Evolutionary conservation across 2,329 filamentous ascomycete genomes (phyloP), one percentile per base, ranked within the genome.

Genomic region (Aureobasidium melanogenum): DNA sequence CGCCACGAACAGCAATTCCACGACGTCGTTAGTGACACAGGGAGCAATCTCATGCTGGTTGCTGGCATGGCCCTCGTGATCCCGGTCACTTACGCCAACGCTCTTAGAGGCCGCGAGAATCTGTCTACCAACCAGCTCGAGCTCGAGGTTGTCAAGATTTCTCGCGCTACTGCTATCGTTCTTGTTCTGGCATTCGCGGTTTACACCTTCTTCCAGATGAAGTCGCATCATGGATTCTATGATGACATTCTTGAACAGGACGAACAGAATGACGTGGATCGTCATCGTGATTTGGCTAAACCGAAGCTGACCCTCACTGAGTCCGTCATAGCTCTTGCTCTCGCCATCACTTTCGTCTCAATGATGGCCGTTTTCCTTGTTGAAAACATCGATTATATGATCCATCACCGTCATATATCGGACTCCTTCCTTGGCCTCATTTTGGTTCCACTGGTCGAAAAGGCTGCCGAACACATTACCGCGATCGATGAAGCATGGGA

Each of bases 401-500:
- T 84, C 32, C 64, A 72, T 22, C 74, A 78, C 26, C 74, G 72
- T 24, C 70, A 74, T 19, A 74, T 85, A 19, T 78, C 78, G 1
- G 82, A 86, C 66, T 79, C 79, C 48, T 86, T 86, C 67, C 75
- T 86, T 64, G 83, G 89, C 65, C 77, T 95, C 41, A 93, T 93
- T 67, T 79, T 95, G 1, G 83, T 94, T 2, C 87, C 89, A 2
- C 78, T 95, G 0, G 89, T 94, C 5, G 91, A 95, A 69, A 95
- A 95, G 73, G 87, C 87, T 1, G 88, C 89, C 9, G 90, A 95
- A 73, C 90, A 95, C 73, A 77, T 95, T 50, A 93, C 88, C 1
- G 88, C 89, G 34, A 79, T 94, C 62, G 88, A 94, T 68, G 89
- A 94, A 78, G 90, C 90, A 22, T 93, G 87, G 82, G 88, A 90